Conservation (phyloP, 2,329 filamentous ascomycete species). For the Pseudopithomyces maydicus region DNA sequence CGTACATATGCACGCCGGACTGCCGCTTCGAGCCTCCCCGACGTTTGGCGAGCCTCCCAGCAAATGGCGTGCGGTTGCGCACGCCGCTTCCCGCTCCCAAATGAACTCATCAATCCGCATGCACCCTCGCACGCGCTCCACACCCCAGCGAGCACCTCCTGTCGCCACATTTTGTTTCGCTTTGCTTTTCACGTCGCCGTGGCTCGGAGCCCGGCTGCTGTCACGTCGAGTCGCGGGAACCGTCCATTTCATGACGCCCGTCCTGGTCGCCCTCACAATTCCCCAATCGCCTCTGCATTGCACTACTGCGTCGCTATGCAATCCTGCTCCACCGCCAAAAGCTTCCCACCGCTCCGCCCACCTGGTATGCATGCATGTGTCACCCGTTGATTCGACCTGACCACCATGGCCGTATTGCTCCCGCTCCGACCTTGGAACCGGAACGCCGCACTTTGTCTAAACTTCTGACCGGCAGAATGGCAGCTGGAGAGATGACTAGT, state of each 20-base stretch:
- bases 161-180: neutral
- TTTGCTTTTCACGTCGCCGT: neutral
- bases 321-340: constrained; percentile 15
- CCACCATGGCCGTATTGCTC: constrained; percentile 9
- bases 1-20: neutral
- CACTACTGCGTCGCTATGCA: constrained; percentile 6
- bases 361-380: constrained; percentile 25
- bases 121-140: constrained; percentile 1
- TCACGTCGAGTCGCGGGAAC: neutral
- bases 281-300: neutral
- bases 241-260: neutral
- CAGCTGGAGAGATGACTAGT: neutral
- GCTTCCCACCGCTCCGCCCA: constrained; percentile 22
- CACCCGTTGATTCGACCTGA: constrained; percentile 21
- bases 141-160: neutral
- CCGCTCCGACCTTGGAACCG: constrained; percentile 8
- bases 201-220: neutral
- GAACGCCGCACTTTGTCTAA: neutral
- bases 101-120: constrained; percentile 11
- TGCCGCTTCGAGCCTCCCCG: neutral
- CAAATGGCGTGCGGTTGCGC: constrained; percentile 4
- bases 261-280: neutral
- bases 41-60: neutral
- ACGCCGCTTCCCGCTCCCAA: constrained; percentile 9
- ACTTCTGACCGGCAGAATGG: neutral